Evolutionary conservation across 2,329 filamentous ascomycete genomes (phyloP), one percentile per base, ranked within the genome.

Genomic region (Pyrenochaeta sp.): DNA sequence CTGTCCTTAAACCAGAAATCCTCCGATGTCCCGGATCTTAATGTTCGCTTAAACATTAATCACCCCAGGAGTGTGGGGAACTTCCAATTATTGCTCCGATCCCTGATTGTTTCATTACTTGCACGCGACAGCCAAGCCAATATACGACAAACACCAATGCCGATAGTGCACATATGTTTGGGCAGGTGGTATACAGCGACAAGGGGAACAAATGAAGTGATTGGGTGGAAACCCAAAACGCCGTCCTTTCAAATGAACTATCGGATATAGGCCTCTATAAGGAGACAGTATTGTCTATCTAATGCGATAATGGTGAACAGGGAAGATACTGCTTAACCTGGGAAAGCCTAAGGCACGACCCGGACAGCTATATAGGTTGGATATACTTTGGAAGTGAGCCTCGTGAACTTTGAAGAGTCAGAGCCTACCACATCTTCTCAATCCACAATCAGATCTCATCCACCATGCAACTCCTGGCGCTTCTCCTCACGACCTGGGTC

Each of bases 391-490:
- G n/a, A 9, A 21, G 5, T 21, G 3, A n/a, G 18, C 18, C 3
- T 10, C 17, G 6, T 20, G 19, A 22, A 22, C 17, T 13, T 22
- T 23, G 24, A 6, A 20, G n/a, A n/a, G 4, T 7, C 18, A n/a
- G 7, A 13, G 14, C 18, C 3, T 14, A 30, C 10, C n/a, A 14
- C 18, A 11, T 8, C 21, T n/a, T 7, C 30, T 24, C 32, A 19
- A 4, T 37, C 7, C 18, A 7, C 31, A 32, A n/a, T n/a, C n/a
- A n/a, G n/a, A 3, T 15, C 15, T 24, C 18, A 17, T 20, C 14
- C 35, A 52, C 17, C 44, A 66, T 65, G 58, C 55, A 60, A 10
- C 37, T 66, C 41, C 41, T 51, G 14, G 9, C 50, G 34, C 11
- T 65, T 34, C 32, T 64, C 30, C 20, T 57, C 22, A 21, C 61